A percentile compares a stretch with the other conserved stretches of the same genome.
Conservation (phyloP, 1,284 basidiomycete genomes). For the Caloboletus firmus region DNA sequence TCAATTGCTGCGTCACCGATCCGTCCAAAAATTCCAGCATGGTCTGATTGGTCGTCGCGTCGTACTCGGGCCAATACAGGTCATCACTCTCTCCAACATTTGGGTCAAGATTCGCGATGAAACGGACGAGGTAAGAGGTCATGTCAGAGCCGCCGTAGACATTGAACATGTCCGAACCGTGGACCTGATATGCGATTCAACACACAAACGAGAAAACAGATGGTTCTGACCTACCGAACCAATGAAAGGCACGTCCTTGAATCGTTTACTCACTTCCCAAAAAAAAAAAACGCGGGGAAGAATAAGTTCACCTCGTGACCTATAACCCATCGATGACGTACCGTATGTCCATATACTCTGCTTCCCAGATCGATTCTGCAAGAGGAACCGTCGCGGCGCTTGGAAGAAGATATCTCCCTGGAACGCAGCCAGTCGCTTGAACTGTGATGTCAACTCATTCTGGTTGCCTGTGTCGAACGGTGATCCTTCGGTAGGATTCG, state of each 20-base stretch:
- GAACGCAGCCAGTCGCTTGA: constrained; percentile 53
- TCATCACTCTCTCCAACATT: constrained; percentile 38
- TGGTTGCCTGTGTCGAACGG: constrained; percentile 49
- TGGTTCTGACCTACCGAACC: constrained; percentile 33
- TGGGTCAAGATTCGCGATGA: constrained; percentile 47
- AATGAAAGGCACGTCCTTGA: constrained; percentile 42
- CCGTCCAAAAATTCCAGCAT: constrained; percentile 50
- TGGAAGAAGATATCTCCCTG: constrained; percentile 57
- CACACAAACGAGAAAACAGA: neutral
- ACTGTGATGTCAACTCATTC: constrained; percentile 50
- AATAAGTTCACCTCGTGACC: neutral
- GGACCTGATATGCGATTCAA: constrained; percentile 24
- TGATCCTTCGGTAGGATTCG: constrained; percentile 47
- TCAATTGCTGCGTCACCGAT: constrained; percentile 35
- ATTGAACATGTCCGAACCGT: constrained; percentile 43
- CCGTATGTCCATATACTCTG: neutral
- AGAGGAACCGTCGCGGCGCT: constrained; percentile 51
- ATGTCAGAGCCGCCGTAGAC: constrained; percentile 40
- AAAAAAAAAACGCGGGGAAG: neutral
- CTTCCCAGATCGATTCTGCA: neutral
- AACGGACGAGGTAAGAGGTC: constrained; percentile 43
- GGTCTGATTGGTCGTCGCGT: constrained; percentile 33
- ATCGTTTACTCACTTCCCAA: constrained; percentile 39
- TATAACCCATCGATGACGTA: neutral
- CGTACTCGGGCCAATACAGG: constrained; percentile 52